Evolutionary conservation across 345 rosid species (phyloP).

Genomic region (Chamaenerion angustifolium): DNA sequence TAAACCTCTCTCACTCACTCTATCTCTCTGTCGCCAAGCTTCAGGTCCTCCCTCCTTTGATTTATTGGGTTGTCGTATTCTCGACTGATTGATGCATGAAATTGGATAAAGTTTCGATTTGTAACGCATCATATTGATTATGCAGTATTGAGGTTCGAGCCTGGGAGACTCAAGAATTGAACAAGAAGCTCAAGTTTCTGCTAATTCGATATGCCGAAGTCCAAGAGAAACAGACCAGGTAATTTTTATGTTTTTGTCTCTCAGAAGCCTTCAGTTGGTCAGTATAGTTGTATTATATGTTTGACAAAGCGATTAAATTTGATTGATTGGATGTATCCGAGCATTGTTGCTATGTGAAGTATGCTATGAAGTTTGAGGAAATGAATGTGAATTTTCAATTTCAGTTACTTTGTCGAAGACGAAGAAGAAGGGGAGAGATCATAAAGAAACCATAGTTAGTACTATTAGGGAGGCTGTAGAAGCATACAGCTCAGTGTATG

Average conservation of each 20-base stretch:
- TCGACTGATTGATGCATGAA: too few relatives aligned
- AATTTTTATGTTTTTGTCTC: background rate
- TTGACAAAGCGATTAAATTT: background rate
- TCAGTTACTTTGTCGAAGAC: conserved; percentile 91
- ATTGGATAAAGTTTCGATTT: too few relatives aligned
- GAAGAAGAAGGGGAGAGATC: conserved; percentile 91
- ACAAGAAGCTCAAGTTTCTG: too few relatives aligned
- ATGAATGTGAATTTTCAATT: background rate
- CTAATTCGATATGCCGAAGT: conserved; percentile 57
- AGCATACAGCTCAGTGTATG: conserved; percentile 41
- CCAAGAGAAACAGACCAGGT: conserved; percentile 83
- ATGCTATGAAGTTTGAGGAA: background rate
- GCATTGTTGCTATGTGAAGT: background rate
- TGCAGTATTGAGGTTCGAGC: too few relatives aligned
- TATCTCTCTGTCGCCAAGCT: too few relatives aligned
- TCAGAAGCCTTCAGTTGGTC: too few relatives aligned
- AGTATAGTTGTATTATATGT: too few relatives aligned
- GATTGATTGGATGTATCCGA: background rate
- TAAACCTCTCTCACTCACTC: too few relatives aligned
- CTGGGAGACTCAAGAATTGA: too few relatives aligned
- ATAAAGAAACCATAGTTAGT: conserved; percentile 55
- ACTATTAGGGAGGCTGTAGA: conserved; percentile 69
- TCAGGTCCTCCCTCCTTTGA: too few relatives aligned
- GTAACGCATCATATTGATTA: too few relatives aligned
- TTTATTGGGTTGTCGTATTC: too few relatives aligned